These are phyloP conservation scores for Pyricularia grisea DNA, from an alignment of 2,329 filamentous ascomycete genomes.

Conservation along the genomic window DNA sequence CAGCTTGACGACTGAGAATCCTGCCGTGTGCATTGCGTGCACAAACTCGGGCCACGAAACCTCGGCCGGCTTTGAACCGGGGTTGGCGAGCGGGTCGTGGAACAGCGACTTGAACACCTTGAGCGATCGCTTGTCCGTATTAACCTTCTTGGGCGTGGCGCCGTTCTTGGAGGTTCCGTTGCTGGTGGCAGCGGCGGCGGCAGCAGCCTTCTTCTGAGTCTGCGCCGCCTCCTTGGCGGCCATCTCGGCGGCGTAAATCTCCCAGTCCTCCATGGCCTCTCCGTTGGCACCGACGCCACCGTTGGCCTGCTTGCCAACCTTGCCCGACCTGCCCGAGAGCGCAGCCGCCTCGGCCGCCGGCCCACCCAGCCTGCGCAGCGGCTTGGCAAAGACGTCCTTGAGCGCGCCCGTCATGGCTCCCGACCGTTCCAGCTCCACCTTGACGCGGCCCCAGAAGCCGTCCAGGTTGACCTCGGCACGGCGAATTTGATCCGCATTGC, in stretches of 20 bases:
- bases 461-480: conserved; percentile 6
- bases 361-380: not conserved
- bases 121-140: conserved; percentile 6
- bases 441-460: conserved; percentile 7
- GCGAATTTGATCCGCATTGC: conserved; percentile 2
- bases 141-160: not conserved
- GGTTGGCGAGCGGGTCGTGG: conserved; percentile 3
- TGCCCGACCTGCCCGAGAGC: not conserved
- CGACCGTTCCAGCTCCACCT: conserved; percentile 5
- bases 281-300: not conserved
- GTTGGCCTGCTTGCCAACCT: not conserved
- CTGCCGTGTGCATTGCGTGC: conserved; percentile 7
- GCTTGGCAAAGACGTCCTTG: conserved; percentile 4
- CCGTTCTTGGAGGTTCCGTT: not conserved
- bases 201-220: not conserved
- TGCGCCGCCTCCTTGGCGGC: not conserved
- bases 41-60: conserved; percentile 10
- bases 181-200: not conserved
- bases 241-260: not conserved
- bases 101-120: conserved; percentile 10
- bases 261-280: not conserved
- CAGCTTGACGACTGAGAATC: conserved; percentile 6
- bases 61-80: conserved; percentile 6
- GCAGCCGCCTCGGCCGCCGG: not conserved
- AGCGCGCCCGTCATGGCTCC: conserved; percentile 7